These are phyloP conservation scores for Blumeria graminis DNA, from an alignment of 2,329 filamentous ascomycete species.

Conservation along the genomic window DNA sequence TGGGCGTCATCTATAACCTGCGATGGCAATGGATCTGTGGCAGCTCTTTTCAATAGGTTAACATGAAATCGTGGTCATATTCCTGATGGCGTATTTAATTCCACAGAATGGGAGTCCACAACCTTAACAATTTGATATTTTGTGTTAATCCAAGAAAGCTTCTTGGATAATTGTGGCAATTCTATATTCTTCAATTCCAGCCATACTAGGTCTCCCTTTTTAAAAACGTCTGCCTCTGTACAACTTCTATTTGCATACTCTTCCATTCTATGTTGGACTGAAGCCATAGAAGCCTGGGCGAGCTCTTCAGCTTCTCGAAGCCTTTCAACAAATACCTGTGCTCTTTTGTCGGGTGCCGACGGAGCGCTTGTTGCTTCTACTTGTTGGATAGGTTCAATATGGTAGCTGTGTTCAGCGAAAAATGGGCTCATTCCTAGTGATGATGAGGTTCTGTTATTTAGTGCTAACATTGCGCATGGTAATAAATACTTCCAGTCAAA, in stretches of 20 bases:
- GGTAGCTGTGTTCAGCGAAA: background rate
- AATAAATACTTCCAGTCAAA: background rate
- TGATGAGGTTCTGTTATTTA: constrained; percentile 1
- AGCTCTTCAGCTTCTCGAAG: background rate
- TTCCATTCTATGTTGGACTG: background rate
- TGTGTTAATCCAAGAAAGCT: background rate
- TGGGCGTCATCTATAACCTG: background rate
- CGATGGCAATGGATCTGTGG: background rate
- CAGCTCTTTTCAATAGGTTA: background rate
- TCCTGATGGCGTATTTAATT: background rate
- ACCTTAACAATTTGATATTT: background rate
- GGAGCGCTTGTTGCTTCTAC: background rate
- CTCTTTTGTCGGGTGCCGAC: background rate
- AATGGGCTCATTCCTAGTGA: background rate
- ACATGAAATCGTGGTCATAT: background rate
- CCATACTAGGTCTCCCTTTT: background rate
- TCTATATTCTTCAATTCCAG: background rate
- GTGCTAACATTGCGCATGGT: background rate
- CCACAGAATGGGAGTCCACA: background rate
- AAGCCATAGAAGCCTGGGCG: background rate
- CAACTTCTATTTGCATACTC: background rate
- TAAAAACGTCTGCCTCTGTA: background rate
- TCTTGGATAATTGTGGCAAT: background rate
- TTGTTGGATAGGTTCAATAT: background rate
- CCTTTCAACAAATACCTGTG: background rate